phyloP scores from a whole-genome alignment of 331 rosid species.

The Acacia pycnantha region DNA sequence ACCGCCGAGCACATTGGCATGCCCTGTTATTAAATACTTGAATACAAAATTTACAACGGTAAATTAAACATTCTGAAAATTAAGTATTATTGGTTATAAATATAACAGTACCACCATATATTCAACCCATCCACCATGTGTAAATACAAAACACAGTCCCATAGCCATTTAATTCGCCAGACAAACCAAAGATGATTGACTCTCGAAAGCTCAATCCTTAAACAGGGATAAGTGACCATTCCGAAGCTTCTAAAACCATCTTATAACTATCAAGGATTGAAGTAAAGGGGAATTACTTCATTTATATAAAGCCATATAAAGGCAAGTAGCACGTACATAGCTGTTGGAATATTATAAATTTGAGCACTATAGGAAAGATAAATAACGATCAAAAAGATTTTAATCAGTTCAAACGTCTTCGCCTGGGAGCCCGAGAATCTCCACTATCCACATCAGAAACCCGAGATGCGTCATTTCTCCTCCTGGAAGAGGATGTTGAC shows the following conservation, averaged over 20 bases:
- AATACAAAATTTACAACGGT: not conserved
- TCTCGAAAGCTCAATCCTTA: slow-evolving; percentile 3
- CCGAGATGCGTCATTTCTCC: slow-evolving; percentile 76
- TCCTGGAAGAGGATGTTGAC: slow-evolving; percentile 91
- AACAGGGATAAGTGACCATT: slow-evolving; percentile 23
- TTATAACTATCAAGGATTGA: slow-evolving; percentile 29
- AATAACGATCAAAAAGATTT: slow-evolving; percentile 30
- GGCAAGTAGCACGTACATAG: slow-evolving; percentile 50
- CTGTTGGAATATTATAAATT: slow-evolving; percentile 42
- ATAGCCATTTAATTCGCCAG: not conserved
- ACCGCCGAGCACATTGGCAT: not conserved
- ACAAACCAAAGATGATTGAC: slow-evolving; percentile 10
- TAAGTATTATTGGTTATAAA: slow-evolving; percentile 23
- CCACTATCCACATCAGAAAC: slow-evolving; percentile 89
- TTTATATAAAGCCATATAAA: slow-evolving; percentile 31
- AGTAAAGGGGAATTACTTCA: slow-evolving; percentile 35
- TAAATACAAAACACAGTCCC: no score
- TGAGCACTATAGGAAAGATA: slow-evolving; percentile 34
- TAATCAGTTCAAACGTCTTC: slow-evolving; percentile 76
- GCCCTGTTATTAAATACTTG: not conserved
- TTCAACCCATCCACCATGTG: not conserved
- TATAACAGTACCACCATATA: not conserved
- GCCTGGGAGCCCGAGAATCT: slow-evolving; percentile 87
- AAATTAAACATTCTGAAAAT: slow-evolving; percentile 12
- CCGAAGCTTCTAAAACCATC: slow-evolving; percentile 30